phyloP scores from a whole-genome alignment of 768 basidiomycete genomes.

The Symmetrospora coprosmae region DNA sequence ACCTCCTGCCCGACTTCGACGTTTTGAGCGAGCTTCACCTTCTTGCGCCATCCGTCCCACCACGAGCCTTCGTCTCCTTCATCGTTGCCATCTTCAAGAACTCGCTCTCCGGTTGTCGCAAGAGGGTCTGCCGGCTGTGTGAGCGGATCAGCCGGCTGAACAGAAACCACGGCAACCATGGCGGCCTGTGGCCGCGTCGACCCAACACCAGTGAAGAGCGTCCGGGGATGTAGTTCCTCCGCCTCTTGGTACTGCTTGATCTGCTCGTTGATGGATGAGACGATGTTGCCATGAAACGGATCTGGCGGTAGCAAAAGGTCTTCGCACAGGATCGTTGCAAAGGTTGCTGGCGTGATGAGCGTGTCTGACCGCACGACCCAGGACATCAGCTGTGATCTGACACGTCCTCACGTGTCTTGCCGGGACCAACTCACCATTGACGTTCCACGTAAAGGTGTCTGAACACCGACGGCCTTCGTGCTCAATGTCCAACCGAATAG shows the following conservation, averaged over 20 bases:
- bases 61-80: conserved; percentile 10
- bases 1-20: neutral
- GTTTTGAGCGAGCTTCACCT: conserved; percentile 46
- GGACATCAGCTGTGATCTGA: neutral
- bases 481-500: conserved; percentile 90
- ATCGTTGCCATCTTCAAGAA: neutral
- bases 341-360: conserved; percentile 71
- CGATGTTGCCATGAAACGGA: conserved; percentile 63
- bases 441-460: conserved; percentile 94
- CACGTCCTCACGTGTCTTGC: neutral
- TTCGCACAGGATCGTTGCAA: conserved; percentile 78
- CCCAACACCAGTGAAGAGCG: neutral
- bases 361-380: conserved; percentile 48
- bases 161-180: neutral
- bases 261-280: conserved; percentile 57
- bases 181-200: neutral
- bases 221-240: conserved; percentile 14
- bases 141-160: too few species aligned
- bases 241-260: conserved; percentile 38
- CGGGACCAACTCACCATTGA: conserved; percentile 54
- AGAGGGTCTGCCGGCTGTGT: neutral
- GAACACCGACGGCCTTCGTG: conserved; percentile 85
- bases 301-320: conserved; percentile 63
- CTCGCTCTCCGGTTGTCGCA: conserved; percentile 12
- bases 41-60: conserved; percentile 42